Evolutionary conservation across 2,329 filamentous ascomycete species (phyloP).

Genomic region (Botrytis deweyae): DNA sequence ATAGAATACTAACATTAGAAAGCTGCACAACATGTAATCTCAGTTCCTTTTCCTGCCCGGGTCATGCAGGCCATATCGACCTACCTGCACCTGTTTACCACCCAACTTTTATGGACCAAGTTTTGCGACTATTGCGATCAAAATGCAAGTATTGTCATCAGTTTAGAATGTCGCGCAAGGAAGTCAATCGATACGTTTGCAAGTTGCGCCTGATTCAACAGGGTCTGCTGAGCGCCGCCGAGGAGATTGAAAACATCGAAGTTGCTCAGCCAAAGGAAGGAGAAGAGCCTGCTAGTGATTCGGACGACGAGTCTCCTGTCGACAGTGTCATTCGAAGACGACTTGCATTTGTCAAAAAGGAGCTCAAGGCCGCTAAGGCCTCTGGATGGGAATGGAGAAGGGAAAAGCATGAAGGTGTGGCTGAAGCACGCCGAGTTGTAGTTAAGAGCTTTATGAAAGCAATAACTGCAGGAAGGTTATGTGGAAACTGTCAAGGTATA

Average conservation of each 20-base stretch:
- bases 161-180: conserved; percentile 73
- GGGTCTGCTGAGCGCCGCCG: conserved; percentile 70
- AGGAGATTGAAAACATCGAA: conserved; percentile 48
- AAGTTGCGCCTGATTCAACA: conserved; percentile 83
- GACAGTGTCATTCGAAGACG: conserved; percentile 54
- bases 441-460: conserved; percentile 79
- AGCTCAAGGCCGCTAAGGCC: conserved; percentile 58
- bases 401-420: conserved; percentile 78
- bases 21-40: conserved; percentile 94
- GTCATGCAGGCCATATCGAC: conserved; percentile 93
- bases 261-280: conserved; percentile 29
- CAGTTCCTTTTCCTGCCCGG: conserved; percentile 77
- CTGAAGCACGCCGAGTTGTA: conserved; percentile 70
- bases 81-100: conserved; percentile 93
- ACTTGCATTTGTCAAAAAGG: conserved; percentile 69
- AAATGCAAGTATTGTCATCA: conserved; percentile 90
- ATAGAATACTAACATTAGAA: conserved; percentile 22
- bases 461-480: conserved; percentile 68
- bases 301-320: conserved; percentile 40
- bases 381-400: conserved; percentile 45
- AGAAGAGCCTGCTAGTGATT: conserved; percentile 31
- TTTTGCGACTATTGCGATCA: conserved; percentile 78
- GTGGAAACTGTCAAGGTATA: conserved; percentile 65
- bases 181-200: conserved; percentile 77
- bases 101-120: conserved; percentile 93